Conservation (phyloP, 441 rosid species). For the Syzygium syzygioides region DNA sequence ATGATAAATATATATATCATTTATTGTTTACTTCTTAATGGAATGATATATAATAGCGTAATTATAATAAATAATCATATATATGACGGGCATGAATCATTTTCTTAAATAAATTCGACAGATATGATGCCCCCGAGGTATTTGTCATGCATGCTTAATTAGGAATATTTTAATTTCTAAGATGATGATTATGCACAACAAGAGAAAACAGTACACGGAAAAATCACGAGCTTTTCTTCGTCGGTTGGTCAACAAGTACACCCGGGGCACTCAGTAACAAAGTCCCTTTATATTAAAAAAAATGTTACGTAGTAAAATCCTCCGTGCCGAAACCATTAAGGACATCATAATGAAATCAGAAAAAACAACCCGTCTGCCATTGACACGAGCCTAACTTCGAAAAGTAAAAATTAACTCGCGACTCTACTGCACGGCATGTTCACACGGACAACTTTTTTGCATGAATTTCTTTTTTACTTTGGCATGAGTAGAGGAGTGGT, state of each 20-base stretch:
- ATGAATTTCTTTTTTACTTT: background rate
- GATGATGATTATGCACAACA: background rate
- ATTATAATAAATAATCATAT: background rate
- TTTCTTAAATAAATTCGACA: background rate
- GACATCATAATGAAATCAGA: background rate
- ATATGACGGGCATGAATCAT: background rate
- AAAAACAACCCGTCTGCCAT: background rate
- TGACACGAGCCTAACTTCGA: background rate
- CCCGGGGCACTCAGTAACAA: background rate
- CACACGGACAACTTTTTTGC: background rate
- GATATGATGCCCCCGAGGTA: no score
- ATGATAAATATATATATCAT: no score
- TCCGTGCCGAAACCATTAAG: background rate
- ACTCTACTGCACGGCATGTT: background rate
- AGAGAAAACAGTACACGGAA: background rate
- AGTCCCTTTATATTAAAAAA: background rate
- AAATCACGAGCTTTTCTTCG: rapidly evolving
- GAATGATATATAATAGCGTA: background rate
- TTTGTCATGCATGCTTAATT: background rate
- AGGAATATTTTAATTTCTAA: background rate
- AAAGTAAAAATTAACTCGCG: background rate
- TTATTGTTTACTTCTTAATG: background rate
- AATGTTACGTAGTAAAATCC: background rate
- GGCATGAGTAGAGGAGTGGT: background rate
- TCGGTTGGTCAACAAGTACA: background rate